phyloP scores from a whole-genome alignment of 345 rosid species.

The Turnera subulata region DNA sequence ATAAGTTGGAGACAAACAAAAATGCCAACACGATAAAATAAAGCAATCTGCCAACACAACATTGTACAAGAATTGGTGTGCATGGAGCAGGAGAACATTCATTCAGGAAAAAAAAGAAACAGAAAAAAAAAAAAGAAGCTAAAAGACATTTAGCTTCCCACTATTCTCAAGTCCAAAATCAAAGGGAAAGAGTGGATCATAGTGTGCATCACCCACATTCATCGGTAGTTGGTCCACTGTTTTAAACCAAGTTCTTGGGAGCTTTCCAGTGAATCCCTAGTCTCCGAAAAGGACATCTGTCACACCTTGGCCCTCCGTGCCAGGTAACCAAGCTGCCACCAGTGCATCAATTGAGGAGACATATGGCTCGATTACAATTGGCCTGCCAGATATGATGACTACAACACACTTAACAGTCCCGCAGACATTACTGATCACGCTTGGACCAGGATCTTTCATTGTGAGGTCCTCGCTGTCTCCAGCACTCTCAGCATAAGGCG shows the following conservation, averaged over 20 bases:
- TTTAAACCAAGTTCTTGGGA: slow-evolving; percentile 26
- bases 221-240: slow-evolving; percentile 25
- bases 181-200: slow-evolving; percentile 28
- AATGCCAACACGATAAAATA: too few relatives aligned
- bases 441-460: slow-evolving; percentile 26
- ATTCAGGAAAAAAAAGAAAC: too few relatives aligned
- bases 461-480: slow-evolving; percentile 26
- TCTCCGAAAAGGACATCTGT: slow-evolving; percentile 29
- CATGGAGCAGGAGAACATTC: too few relatives aligned
- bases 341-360: slow-evolving; percentile 19
- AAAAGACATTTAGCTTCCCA: slow-evolving; percentile 7
- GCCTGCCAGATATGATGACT: slow-evolving; percentile 22
- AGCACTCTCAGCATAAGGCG: slow-evolving; percentile 21
- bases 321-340: slow-evolving; percentile 32
- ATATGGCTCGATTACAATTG: slow-evolving; percentile 20
- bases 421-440: slow-evolving; percentile 18
- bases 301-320: slow-evolving; percentile 25
- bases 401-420: slow-evolving; percentile 23
- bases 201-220: slow-evolving; percentile 26
- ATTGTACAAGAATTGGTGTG: too few relatives aligned
- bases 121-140: too few relatives aligned
- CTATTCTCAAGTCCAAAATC: slow-evolving; percentile 15
- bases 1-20: too few relatives aligned
- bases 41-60: too few relatives aligned
- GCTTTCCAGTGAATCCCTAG: slow-evolving; percentile 22